Conservation (phyloP, 495 filamentous ascomycete species). For the Pseudomonodictys pantanalensis region DNA sequence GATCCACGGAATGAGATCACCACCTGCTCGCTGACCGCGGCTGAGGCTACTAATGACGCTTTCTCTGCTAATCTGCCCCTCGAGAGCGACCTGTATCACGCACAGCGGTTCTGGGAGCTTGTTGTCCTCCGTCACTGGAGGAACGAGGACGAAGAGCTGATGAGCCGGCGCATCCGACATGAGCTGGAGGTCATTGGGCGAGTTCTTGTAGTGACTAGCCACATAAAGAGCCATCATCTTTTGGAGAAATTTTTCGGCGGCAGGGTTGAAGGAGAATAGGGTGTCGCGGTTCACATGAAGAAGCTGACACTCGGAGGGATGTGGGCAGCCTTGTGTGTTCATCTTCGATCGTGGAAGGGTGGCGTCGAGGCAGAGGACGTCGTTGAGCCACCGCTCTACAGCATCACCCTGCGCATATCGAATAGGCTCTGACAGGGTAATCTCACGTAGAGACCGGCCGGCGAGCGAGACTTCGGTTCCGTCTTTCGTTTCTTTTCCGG, state of each 20-base stretch:
- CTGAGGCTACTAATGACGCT: slow-evolving; percentile 86
- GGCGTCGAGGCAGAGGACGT: slow-evolving; percentile 87
- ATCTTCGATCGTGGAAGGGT: slow-evolving; percentile 75
- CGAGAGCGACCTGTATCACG: slow-evolving; percentile 90
- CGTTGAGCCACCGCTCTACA: slow-evolving; percentile 96
- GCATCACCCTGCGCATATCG: slow-evolving; percentile 86
- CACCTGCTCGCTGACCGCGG: slow-evolving; percentile 83
- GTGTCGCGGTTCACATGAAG: slow-evolving; percentile 95
- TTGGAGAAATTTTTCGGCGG: slow-evolving; percentile 94
- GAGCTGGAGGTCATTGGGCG: slow-evolving; percentile 93
- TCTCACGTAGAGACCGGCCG: slow-evolving; percentile 82
- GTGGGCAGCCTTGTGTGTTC: slow-evolving; percentile 76
- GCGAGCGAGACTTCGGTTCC: slow-evolving; percentile 57
- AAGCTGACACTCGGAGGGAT: slow-evolving; percentile 85
- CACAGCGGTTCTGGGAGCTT: slow-evolving; percentile 89
- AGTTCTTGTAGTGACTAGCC: slow-evolving; percentile 98
- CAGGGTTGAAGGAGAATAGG: slow-evolving; percentile 94
- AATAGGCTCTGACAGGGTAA: slow-evolving; percentile 90
- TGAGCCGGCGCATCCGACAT: slow-evolving; percentile 98
- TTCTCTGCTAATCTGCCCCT: slow-evolving; percentile 90
- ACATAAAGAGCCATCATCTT: slow-evolving; percentile 98
- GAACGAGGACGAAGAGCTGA: slow-evolving; percentile 91
- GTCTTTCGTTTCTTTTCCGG: slow-evolving; percentile 64
- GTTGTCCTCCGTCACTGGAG: slow-evolving; percentile 73
- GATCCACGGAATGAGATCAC: slow-evolving; percentile 96